Evolutionary conservation across 306 rosid species (phyloP).

Genomic region (Bauhinia variegata): DNA sequence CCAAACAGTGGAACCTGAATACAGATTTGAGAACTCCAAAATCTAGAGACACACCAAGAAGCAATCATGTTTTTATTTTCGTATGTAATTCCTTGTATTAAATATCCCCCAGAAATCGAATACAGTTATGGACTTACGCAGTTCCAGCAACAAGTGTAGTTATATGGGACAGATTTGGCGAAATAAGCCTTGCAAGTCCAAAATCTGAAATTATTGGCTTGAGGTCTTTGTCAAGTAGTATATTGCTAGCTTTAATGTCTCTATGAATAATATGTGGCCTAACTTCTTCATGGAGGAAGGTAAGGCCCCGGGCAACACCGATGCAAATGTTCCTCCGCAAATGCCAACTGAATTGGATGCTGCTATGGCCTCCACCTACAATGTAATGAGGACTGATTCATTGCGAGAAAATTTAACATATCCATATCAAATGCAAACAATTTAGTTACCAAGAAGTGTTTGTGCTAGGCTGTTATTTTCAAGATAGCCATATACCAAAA

Average conservation of each 20-base stretch:
- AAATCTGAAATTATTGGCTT: conserved; percentile 78
- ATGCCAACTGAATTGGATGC: conserved; percentile 65
- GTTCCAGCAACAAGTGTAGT: conserved; percentile 88
- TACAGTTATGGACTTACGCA: conserved; percentile 48
- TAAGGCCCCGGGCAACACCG: conserved; percentile 79
- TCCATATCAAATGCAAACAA: conserved; percentile 21
- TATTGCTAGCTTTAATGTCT: conserved; percentile 84
- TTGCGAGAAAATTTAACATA: conserved; percentile 9
- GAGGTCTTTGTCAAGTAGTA: conserved; percentile 66
- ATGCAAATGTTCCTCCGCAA: conserved; percentile 62
- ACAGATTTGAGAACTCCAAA: not conserved
- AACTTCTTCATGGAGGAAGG: conserved; percentile 73
- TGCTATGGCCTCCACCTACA: conserved; percentile 54
- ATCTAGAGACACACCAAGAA: conserved; percentile 3
- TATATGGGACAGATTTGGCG: conserved; percentile 67
- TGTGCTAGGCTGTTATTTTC: conserved; percentile 84
- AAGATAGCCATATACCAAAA: conserved; percentile 86
- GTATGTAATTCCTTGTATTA: conserved; percentile 7
- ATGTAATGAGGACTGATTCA: conserved; percentile 37
- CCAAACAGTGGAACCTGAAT: conserved; percentile 24
- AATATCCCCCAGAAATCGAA: conserved; percentile 9
- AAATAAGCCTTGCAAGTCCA: conserved; percentile 85
- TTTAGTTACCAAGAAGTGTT: conserved; percentile 63
- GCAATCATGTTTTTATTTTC: not conserved
- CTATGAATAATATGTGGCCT: conserved; percentile 76